Conservation (phyloP, 306 rosid genomes). For the Dryas drummondii region DNA sequence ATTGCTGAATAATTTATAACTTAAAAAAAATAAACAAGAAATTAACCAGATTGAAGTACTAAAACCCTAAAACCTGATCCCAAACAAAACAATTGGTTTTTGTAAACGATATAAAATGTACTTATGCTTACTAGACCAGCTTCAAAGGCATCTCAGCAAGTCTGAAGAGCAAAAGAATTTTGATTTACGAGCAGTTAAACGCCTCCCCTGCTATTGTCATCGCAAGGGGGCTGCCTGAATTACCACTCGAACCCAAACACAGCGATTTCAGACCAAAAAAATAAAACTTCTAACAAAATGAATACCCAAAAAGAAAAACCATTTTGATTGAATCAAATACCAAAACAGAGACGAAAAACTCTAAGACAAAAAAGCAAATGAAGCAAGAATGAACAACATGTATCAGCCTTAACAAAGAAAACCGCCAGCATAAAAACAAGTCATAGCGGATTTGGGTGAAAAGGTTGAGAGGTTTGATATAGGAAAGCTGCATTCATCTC, state of each 20-base stretch:
- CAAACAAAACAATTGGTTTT: not conserved
- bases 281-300: no score
- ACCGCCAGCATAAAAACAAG: constrained; percentile 17
- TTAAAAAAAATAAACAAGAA: no score
- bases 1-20: no score
- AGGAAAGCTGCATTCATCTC: constrained; percentile 91
- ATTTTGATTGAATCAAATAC: not conserved
- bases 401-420: constrained; percentile 47
- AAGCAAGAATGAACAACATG: not conserved
- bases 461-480: constrained; percentile 40
- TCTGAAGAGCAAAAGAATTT: constrained; percentile 82
- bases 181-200: constrained; percentile 68
- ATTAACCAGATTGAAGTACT: no score
- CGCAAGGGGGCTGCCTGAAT: constrained; percentile 89
- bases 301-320: not conserved
- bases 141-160: constrained; percentile 78
- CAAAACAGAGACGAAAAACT: not conserved
- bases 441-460: constrained; percentile 25
- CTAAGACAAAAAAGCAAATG: not conserved
- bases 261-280: no score
- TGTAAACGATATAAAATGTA: constrained; percentile 21
- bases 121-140: constrained; percentile 93
- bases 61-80: no score
- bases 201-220: constrained; percentile 43
- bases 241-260: constrained; percentile 48